These are phyloP conservation scores for Euphorbia pulcherrima DNA, from an alignment of 345 rosid genomes.

Conservation along the genomic window DNA sequence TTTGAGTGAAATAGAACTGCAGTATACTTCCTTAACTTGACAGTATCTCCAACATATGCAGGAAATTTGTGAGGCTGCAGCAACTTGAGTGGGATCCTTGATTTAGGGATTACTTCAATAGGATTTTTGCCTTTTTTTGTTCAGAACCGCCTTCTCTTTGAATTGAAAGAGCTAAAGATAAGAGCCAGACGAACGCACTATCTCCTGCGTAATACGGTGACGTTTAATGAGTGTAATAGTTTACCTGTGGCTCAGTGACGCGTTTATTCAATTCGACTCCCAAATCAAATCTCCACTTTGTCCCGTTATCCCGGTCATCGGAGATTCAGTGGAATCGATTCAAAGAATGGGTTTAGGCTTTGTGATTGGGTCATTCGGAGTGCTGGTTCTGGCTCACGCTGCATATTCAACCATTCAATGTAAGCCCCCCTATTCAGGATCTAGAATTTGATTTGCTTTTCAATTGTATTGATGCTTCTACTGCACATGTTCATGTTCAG, in stretches of 20 bases:
- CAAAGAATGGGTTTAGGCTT: slow-evolving; percentile 58
- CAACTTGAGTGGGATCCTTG: slow-evolving; percentile 5
- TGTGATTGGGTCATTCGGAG: slow-evolving; percentile 55
- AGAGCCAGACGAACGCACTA: too few species aligned
- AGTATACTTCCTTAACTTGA: slow-evolving; percentile 1
- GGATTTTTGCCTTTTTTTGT: slow-evolving; percentile 5
- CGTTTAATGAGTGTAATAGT: background rate
- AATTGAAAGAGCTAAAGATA: too few species aligned
- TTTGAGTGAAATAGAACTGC: slow-evolving; percentile 22
- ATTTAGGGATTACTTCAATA: slow-evolving; percentile 14
- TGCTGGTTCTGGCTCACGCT: slow-evolving; percentile 71
- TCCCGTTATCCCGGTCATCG: slow-evolving; percentile 1
- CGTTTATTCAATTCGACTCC: background rate
- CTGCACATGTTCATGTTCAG: slow-evolving; percentile 42
- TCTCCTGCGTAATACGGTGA: background rate
- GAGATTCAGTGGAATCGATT: background rate
- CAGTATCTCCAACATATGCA: slow-evolving; percentile 8
- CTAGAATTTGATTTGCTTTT: background rate
- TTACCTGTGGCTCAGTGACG: background rate
- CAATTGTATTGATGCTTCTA: background rate
- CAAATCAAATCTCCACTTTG: background rate
- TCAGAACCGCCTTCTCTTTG: background rate
- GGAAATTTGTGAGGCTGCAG: slow-evolving; percentile 20
- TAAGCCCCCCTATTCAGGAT: slow-evolving; percentile 15
- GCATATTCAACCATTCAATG: slow-evolving; percentile 91